phyloP scores from a whole-genome alignment of 2,329 filamentous ascomycete species.

The Penicillium decumbens region DNA sequence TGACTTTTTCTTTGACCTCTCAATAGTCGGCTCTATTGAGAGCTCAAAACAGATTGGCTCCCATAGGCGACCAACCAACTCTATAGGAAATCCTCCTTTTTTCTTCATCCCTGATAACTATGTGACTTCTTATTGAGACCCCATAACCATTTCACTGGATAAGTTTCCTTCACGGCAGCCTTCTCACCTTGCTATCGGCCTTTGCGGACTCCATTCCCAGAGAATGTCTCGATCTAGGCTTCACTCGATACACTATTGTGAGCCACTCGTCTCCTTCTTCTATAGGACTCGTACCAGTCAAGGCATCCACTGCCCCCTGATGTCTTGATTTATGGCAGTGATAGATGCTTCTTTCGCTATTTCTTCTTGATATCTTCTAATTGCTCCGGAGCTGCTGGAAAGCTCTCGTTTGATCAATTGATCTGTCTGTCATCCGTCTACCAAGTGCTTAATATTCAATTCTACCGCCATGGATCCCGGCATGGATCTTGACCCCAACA shows the following conservation, averaged over 20 bases:
- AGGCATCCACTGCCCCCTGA: too few species aligned
- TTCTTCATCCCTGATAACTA: background rate
- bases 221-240: background rate
- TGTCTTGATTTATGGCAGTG: background rate
- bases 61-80: background rate
- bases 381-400: background rate
- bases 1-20: background rate
- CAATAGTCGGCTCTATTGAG: conserved; percentile 22
- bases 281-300: background rate
- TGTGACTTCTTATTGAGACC: background rate
- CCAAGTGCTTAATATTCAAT: too few species aligned
- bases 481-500: background rate
- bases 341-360: background rate
- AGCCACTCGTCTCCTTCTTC: background rate
- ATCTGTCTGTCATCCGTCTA: background rate
- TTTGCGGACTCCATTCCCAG: background rate
- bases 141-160: background rate
- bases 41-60: conserved; percentile 13
- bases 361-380: background rate
- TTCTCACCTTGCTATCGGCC: background rate
- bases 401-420: background rate
- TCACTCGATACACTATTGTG: background rate
- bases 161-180: background rate
- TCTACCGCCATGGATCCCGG: background rate
- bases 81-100: background rate